Percentiles rank a stretch among this genome's conserved stretches.
Conservation (phyloP, 768 basidiomycete genomes). For the Pholiota conissans region DNA sequence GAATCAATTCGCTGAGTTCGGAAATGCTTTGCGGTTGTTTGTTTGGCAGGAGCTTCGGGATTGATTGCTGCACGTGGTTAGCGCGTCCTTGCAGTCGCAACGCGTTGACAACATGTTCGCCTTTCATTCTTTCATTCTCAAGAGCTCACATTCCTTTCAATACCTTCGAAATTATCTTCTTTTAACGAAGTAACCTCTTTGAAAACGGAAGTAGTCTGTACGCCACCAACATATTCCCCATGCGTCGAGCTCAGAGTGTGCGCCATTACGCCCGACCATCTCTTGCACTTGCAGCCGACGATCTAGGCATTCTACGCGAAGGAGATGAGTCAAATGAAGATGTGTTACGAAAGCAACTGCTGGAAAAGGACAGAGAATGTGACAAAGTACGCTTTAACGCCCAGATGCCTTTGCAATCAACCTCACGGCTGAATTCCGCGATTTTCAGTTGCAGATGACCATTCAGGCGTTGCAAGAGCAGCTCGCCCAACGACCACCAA, state of each 20-base stretch:
- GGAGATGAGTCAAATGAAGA: constrained; percentile 61
- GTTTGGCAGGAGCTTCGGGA: too few species aligned
- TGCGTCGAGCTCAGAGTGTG: constrained; percentile 68
- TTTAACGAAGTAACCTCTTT: too few species aligned
- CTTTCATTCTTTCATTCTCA: not conserved
- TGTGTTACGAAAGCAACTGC: constrained; percentile 56
- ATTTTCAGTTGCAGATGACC: constrained; percentile 56
- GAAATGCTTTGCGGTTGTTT: too few species aligned
- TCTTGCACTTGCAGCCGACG: constrained; percentile 49
- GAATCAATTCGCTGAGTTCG: too few species aligned
- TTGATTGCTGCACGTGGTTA: constrained; percentile 22
- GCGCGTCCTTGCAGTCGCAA: constrained; percentile 18
- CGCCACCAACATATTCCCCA: constrained; percentile 16
- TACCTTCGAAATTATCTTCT: too few species aligned
- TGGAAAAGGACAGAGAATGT: constrained; percentile 69
- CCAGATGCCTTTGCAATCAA: not conserved
- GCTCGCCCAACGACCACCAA: constrained; percentile 64
- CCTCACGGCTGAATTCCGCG: not conserved
- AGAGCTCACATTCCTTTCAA: too few species aligned
- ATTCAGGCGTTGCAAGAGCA: constrained; percentile 65
- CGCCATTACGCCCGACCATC: constrained; percentile 57
- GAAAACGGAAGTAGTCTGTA: too few species aligned
- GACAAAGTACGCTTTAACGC: constrained; percentile 50
- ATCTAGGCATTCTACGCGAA: constrained; percentile 62
- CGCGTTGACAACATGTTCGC: constrained; percentile 21